A percentile compares a stretch with the other conserved stretches of the same genome.
phyloP scores from a whole-genome alignment of 768 basidiomycete species.

The Kwoniella dendrophila region DNA sequence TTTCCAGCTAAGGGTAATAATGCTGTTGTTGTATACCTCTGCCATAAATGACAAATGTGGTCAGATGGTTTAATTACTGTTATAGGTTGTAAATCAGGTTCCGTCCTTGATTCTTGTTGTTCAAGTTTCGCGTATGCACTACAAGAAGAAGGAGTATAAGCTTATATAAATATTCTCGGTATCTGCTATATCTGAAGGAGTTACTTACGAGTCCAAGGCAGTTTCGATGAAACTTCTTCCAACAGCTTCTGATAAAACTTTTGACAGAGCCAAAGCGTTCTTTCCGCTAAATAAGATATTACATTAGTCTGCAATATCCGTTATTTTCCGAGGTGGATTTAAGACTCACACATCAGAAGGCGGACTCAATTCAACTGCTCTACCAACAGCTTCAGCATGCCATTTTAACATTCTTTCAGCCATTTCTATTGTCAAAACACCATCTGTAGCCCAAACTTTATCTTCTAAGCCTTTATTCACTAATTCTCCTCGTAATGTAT shows the following conservation, averaged over 20 bases:
- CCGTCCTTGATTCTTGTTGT: constrained; percentile 70
- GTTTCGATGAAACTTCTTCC: constrained; percentile 81
- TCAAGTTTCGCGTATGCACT: constrained; percentile 76
- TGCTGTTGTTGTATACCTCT: constrained; percentile 89
- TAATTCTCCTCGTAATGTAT: constrained; percentile 31
- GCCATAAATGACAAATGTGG: constrained; percentile 93
- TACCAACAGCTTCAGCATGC: constrained; percentile 95
- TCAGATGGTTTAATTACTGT: constrained; percentile 71
- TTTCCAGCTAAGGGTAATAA: constrained; percentile 77
- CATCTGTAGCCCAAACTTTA: constrained; percentile 76
- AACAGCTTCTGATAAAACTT: constrained; percentile 82
- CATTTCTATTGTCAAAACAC: constrained; percentile 69
- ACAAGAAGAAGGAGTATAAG: background rate
- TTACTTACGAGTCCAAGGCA: constrained; percentile 89
- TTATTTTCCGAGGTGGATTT: background rate
- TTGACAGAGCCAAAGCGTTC: constrained; percentile 78
- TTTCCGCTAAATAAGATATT: constrained; percentile 67
- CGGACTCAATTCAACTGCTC: constrained; percentile 86
- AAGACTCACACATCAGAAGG: constrained; percentile 76
- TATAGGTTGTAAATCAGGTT: constrained; percentile 75
- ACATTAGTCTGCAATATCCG: background rate
- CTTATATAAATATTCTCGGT: background rate
- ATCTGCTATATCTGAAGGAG: background rate
- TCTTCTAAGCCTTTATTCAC: constrained; percentile 62
- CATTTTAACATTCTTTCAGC: constrained; percentile 92